Evolutionary conservation across 73 alveolate genomes (phyloP).

Genomic region (Tetrahymena malaccensis): DNA sequence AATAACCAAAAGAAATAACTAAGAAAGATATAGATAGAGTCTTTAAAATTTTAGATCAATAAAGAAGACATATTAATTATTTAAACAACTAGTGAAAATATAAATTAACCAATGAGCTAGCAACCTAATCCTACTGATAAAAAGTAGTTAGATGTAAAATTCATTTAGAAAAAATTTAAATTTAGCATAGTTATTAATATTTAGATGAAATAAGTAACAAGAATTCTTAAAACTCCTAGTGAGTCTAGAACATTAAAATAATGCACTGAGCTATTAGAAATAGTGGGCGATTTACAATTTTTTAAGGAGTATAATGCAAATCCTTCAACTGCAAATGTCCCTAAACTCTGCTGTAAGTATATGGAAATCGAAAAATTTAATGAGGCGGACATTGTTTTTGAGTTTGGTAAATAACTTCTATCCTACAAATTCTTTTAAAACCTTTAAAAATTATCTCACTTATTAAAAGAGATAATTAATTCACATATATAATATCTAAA

Average conservation of each 20-base stretch:
- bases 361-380: neutral
- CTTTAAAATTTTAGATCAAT: neutral
- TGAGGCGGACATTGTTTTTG: neutral
- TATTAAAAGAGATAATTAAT: neutral
- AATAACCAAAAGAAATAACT: neutral
- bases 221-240: neutral
- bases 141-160: neutral
- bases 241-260: neutral
- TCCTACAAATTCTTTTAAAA: neutral
- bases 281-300: neutral
- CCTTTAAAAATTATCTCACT: neutral
- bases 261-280: neutral
- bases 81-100: neutral
- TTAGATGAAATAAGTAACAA: neutral
- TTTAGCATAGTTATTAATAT: neutral
- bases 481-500: neutral
- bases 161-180: neutral
- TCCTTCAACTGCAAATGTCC: neutral
- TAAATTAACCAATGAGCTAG: neutral
- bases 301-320: neutral
- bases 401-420: neutral
- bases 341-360: neutral
- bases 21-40: neutral
- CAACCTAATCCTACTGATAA: neutral
- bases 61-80: neutral